Evolutionary conservation across 148 eudicot species (phyloP).

Genomic region (Euryodendron excelsum): DNA sequence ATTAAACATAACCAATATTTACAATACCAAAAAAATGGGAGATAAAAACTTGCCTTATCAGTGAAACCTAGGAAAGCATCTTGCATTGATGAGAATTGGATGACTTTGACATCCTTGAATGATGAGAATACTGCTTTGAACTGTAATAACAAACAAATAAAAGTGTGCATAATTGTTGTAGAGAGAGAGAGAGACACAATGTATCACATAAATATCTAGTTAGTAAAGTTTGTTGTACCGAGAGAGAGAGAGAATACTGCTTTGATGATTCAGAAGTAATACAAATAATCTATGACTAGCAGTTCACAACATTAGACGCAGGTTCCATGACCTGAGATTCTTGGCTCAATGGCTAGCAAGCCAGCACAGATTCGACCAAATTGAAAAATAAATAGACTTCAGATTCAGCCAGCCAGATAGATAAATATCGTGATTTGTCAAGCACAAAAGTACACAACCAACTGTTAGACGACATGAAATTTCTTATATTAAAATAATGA

Average conservation of each 20-base stretch:
- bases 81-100: conserved; percentile 81
- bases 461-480: too few species aligned
- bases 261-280: too few species aligned
- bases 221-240: not conserved
- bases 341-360: too few species aligned
- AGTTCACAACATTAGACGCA: too few species aligned
- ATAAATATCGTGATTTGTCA: too few species aligned
- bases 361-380: not conserved
- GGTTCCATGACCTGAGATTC: too few species aligned
- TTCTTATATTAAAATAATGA: too few species aligned
- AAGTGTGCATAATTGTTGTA: not conserved
- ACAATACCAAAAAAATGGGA: not conserved
- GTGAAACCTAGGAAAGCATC: conserved; percentile 79
- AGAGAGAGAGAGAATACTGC: not conserved
- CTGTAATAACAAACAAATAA: conserved; percentile 32
- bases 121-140: conserved; percentile 50
- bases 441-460: too few species aligned
- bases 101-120: conserved; percentile 72
- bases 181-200: not conserved
- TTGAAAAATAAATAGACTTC: not conserved
- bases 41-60: conserved; percentile 57
- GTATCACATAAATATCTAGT: not conserved
- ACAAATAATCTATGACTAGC: not conserved
- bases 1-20: not conserved
- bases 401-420: too few species aligned